Percentiles rank a stretch among this genome's conserved stretches.
Conservation (phyloP, 208 protist species). For the Blastocrithidia nonstop region DNA sequence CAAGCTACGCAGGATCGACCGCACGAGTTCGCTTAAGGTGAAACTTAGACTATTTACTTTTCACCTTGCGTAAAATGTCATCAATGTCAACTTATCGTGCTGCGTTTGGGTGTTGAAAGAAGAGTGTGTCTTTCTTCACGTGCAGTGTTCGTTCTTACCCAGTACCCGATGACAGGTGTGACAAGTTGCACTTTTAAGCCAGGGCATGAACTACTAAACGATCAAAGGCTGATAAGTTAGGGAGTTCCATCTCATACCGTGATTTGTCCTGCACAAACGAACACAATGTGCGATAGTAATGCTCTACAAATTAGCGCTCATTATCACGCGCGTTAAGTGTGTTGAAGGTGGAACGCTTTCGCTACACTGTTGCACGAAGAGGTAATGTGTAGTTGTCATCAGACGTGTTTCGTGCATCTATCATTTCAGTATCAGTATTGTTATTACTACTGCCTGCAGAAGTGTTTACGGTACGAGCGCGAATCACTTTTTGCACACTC, state of each 20-base stretch:
- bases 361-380: slow-evolving; percentile 2
- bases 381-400: neutral
- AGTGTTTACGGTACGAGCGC: slow-evolving; percentile 11
- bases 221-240: slow-evolving; percentile 52
- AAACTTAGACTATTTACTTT: slow-evolving; percentile 51
- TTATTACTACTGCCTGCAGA: neutral
- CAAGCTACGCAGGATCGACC: slow-evolving; percentile 15
- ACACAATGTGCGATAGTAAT: slow-evolving; percentile 48
- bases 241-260: slow-evolving; percentile 52
- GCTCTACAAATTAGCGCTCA: slow-evolving; percentile 38
- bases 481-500: slow-evolving; percentile 10
- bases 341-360: slow-evolving; percentile 3
- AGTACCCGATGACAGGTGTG: slow-evolving; percentile 42
- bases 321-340: slow-evolving; percentile 40
- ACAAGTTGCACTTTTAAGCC: slow-evolving; percentile 75
- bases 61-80: slow-evolving; percentile 20
- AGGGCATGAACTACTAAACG: slow-evolving; percentile 62
- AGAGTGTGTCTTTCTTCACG: slow-evolving; percentile 74
- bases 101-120: slow-evolving; percentile 49
- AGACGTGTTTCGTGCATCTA: neutral
- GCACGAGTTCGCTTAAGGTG: slow-evolving; percentile 27
- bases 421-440: slow-evolving; percentile 3
- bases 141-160: slow-evolving; percentile 34
- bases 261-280: slow-evolving; percentile 64
- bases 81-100: slow-evolving; percentile 33